Base-by-base conservation (phyloP, 2,329 filamentous ascomycete genomes). In the Aspergillus costaricaensis region DNA sequence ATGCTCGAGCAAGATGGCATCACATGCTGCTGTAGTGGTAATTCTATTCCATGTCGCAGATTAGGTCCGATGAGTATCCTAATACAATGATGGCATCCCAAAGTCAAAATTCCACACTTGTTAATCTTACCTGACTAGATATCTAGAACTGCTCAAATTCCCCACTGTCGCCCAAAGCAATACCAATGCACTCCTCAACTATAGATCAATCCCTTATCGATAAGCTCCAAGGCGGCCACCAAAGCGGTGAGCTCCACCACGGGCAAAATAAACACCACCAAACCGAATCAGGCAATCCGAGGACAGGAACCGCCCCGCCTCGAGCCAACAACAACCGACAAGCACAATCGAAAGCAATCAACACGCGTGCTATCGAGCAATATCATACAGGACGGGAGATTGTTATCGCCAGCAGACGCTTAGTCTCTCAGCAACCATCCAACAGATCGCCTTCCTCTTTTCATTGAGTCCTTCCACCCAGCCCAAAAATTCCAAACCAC, bases 301-400 rank as follows among this genome's bases (percentile, higher is more conserved):
- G 32, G 32, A 36, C 32, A 49, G 49, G 50, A 23, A 61, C 36
- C 59, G 57, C 48, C 59, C 56, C 61, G 56, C 48, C 61, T 54
- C 23, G 27, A 60, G 54, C 60, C 48, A 27, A 27, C 25, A 27
- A 53, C 12, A 19, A 52, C 15, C 41, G 9, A 23, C 57, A 36
- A 44, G 30, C 21, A 59, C 57, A 36, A 44, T 39, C 21, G 57
- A 52, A 60, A 60, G 59, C 60, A 63, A 48, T 57, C 56, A 43
- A 59, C 50, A 27, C 49, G 49, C 19, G 7, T 15, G 17, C 39
- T 15, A 36, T 15, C 44, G 10, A 56, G 43, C 25, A 43, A 43
- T 14, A 51, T 43, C 27, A 36, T 30, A 30, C 27, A 49, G 39
- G 3, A 15, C 32, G 12, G 5, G 32, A 2, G 12, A 5, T 5